Evolutionary conservation across 73 alveolate species (phyloP).

Genomic region (Paramecium sonneborni): DNA sequence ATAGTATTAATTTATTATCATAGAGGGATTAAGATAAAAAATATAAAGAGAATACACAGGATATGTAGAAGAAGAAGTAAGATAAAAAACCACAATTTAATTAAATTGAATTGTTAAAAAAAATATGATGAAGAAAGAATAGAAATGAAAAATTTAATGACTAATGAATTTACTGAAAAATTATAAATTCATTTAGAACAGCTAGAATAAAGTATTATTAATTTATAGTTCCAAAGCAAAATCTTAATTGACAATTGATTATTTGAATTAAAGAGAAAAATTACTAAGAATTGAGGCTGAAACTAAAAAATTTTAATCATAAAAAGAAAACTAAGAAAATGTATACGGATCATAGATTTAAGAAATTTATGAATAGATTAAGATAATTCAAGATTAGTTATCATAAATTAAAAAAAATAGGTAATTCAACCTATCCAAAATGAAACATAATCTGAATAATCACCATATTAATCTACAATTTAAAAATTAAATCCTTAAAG

Average conservation of each 20-base stretch:
- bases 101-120: conserved; percentile 21
- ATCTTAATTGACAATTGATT: background rate
- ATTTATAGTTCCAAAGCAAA: background rate
- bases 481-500: background rate
- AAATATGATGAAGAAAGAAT: background rate
- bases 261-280: conserved; percentile 7
- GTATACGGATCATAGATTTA: background rate
- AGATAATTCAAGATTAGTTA: background rate
- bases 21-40: background rate
- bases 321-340: conserved; percentile 4
- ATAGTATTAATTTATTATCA: background rate
- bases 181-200: background rate
- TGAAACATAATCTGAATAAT: background rate
- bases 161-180: conserved; percentile 15
- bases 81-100: background rate
- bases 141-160: background rate
- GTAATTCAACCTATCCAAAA: background rate
- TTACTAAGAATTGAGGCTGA: background rate
- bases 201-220: conserved; percentile 13
- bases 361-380: background rate
- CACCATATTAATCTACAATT: background rate
- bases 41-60: background rate
- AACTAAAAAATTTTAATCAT: background rate
- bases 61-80: conserved; percentile 18
- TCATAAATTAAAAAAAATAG: background rate